phyloP scores from a whole-genome alignment of 2,329 filamentous ascomycete species.

The Amylocarpus encephaloides region DNA sequence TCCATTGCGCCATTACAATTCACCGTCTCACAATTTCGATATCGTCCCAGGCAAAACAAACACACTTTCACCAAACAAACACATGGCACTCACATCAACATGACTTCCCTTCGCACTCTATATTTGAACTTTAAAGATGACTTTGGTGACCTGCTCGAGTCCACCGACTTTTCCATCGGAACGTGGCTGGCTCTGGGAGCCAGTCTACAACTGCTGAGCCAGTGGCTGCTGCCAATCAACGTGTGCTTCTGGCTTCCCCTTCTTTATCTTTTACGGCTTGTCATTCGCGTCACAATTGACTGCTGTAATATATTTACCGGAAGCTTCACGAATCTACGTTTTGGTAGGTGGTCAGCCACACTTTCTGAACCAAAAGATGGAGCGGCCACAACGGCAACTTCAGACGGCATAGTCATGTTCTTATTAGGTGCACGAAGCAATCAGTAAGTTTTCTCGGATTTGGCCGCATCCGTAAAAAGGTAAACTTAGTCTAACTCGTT shows the following conservation, averaged over 20 bases:
- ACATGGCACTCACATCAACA: not conserved
- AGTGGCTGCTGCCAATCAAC: not conserved
- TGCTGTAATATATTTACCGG: not conserved
- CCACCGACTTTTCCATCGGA: not conserved
- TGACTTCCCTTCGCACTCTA: not conserved
- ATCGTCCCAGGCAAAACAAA: too few species aligned
- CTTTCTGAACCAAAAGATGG: not conserved
- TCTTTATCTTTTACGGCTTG: not conserved
- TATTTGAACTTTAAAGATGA: constrained; percentile 3
- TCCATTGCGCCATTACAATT: too few species aligned
- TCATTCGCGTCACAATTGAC: not conserved
- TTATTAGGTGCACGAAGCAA: constrained; percentile 1
- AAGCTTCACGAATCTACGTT: not conserved
- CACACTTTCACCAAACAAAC: too few species aligned
- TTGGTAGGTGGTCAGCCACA: not conserved
- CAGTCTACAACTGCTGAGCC: constrained; percentile 2
- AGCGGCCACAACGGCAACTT: not conserved
- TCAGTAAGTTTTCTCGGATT: not conserved
- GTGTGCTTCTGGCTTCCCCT: not conserved
- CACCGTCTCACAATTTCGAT: too few species aligned
- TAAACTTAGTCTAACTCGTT: not conserved
- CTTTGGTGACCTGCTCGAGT: constrained; percentile 1
- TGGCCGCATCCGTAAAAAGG: not conserved
- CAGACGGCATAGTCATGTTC: constrained; percentile 3
- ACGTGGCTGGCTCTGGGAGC: constrained; percentile 6